phyloP scores from a whole-genome alignment of 176 grass and related monocot genomes.

The Olyra latifolia region DNA sequence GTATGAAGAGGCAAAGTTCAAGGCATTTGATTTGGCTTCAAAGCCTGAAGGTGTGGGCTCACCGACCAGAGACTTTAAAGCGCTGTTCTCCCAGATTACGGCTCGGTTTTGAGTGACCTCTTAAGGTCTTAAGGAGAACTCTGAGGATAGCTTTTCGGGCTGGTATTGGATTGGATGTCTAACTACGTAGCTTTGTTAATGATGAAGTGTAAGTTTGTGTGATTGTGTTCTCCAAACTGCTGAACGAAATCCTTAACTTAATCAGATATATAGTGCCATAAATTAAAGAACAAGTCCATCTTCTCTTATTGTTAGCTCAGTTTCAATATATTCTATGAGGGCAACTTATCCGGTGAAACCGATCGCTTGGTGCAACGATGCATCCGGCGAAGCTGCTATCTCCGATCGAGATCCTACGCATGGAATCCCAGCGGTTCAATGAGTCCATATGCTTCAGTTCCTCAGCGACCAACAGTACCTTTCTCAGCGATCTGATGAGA shows the following conservation, averaged over 20 bases:
- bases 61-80: constrained; percentile 69
- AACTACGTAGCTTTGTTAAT: not conserved
- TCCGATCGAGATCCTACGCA: too few species aligned
- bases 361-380: too few species aligned
- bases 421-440: too few species aligned
- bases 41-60: constrained; percentile 68
- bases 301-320: not conserved
- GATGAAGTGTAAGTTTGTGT: constrained; percentile 14
- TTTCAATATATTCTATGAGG: not conserved
- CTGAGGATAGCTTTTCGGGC: not conserved
- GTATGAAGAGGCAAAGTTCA: constrained; percentile 74
- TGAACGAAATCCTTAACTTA: not conserved
- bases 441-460: not conserved
- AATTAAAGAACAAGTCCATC: not conserved
- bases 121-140: not conserved
- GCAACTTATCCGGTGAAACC: too few species aligned
- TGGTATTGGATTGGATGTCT: not conserved
- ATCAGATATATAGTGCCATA: not conserved
- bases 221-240: not conserved
- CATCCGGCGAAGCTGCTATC: too few species aligned
- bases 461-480: not conserved
- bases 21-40: constrained; percentile 91
- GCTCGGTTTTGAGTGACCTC: constrained; percentile 47
- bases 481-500: not conserved
- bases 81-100: constrained; percentile 51